These are phyloP conservation scores for Sclerotinia borealis DNA, from an alignment of 2,329 filamentous ascomycete species.

Conservation along the genomic window DNA sequence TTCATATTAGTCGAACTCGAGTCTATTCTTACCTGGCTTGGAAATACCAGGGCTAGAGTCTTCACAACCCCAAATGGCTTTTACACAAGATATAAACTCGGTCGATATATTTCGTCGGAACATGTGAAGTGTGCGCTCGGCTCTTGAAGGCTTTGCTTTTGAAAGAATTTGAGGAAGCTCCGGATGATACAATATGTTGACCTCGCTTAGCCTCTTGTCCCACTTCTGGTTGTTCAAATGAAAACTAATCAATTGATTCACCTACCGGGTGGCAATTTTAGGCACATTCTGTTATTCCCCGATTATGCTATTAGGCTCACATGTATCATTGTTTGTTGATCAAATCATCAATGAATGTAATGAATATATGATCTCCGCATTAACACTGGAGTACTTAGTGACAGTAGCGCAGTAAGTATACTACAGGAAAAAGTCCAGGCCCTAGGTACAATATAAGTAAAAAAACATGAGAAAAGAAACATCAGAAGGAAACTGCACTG, in stretches of 20 bases:
- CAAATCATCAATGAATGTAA: neutral
- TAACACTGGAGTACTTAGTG: neutral
- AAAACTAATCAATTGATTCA: neutral
- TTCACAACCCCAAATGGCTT: no score
- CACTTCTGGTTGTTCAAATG: neutral
- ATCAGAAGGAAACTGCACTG: neutral
- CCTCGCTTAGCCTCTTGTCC: neutral
- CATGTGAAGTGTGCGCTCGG: no score
- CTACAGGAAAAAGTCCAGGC: neutral
- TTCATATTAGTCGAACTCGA: no score
- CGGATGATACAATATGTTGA: constrained; percentile 39
- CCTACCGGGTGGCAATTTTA: constrained; percentile 41
- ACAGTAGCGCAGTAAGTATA: neutral
- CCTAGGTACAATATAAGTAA: neutral
- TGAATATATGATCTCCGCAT: neutral
- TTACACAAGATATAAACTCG: no score
- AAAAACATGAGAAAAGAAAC: neutral
- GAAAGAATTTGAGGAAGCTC: constrained; percentile 39
- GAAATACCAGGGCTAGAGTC: no score
- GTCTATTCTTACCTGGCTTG: no score
- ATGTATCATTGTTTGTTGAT: neutral
- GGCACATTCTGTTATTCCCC: no score
- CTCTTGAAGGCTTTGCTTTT: constrained; percentile 34
- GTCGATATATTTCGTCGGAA: no score
- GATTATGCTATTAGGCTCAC: no score